Evolutionary conservation across 192 early-diverging fungal species (phyloP), one percentile per base, ranked within the genome.

Genomic region (Linnemannia exigua): DNA sequence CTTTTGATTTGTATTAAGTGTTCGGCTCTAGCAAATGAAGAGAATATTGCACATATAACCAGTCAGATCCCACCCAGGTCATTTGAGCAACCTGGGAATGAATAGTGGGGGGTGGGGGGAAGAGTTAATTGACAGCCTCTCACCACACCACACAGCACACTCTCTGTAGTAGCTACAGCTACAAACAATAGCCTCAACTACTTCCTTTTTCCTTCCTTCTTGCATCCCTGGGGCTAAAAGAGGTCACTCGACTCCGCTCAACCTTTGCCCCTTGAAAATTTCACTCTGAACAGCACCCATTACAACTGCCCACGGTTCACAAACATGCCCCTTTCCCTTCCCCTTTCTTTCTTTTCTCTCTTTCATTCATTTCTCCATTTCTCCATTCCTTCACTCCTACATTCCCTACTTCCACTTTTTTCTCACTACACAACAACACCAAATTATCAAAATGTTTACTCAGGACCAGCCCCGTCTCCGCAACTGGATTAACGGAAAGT

Each of bases 401-500:
- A 54, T 77, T 70, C n/a, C 25, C 28, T 74, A 5, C 7, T 33
- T 4, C n/a, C n/a, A 72, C 44, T 8, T 22, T 31, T 16, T 68
- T 47, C 46, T n/a, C 41, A 28, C 41, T 16, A 47, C 22, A 44
- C n/a, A 25, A 15, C 0, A 3, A 67, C 33, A 9, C 17, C 31
- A 69, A 75, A 52, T 36, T 47, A 76, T 25, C 51, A 71, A 20
- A 68, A 84, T 86, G 84, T 80, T 80, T 51, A 77, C 84, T 46
- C 70, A 68, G 22, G 87, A 88, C 47, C 79, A 82, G 41, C 78
- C 87, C 31, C 80, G 58, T 48, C 70, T 88, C 37, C 78, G 82
- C 66, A 88, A 88, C 70, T 88, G 81, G 78, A 88, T 88, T 58
- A 77, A 80, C 69, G 81, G 81, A 47, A 36, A 83, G 54, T 88